Evolutionary conservation across 306 rosid species (phyloP), one percentile per base, ranked within the genome.

Genomic region (Fragaria iinumae): DNA sequence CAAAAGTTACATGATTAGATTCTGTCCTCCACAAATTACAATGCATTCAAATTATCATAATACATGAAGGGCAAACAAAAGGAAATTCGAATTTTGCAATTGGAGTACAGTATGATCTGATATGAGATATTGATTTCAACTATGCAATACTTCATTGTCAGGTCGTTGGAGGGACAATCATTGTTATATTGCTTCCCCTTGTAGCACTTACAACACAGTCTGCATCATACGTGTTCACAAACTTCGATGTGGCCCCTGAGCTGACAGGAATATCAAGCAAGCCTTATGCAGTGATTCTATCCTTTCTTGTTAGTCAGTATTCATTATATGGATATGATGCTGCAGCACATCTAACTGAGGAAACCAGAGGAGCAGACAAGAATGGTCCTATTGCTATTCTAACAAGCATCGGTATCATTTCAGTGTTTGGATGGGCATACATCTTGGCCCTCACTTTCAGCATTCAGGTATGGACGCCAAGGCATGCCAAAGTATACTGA

Each of bases 301-400:
- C 98, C 41, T 85, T 93, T 82, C 98, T 93, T 50, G 94, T 93
- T 8, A 93, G 98, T 72, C 94, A 90, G 78, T 93, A 93, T 77
- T 93, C 96, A 29, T 86, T 93, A 0, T 93, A 89, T 75, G 97
- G 97, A 80, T 93, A 93, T 70, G 97, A 93, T 86, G 96, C 97
- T 36, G 96, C 97, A 64, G 97, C 96, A 45, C 97, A 93, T 88
- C 60, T 93, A 60, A 93, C 97, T 6, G 94, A 93, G 83, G 97
- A 93, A 88, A 90, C 97, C 59, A 93, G 80, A 88, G 94, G 93
- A 27, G 96, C 97, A 18, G 97, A 90, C 78, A 93, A 83, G 86
- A 93, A 90, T 73, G 96, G 97, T 55, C 97, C 96, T 8, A 90
- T 83, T 67, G 96, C 96, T 56, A 93, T 93, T 84, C 83, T 90